Base-by-base conservation (phyloP, 2,329 filamentous ascomycete species). In the Stenocarpella maydis region DNA sequence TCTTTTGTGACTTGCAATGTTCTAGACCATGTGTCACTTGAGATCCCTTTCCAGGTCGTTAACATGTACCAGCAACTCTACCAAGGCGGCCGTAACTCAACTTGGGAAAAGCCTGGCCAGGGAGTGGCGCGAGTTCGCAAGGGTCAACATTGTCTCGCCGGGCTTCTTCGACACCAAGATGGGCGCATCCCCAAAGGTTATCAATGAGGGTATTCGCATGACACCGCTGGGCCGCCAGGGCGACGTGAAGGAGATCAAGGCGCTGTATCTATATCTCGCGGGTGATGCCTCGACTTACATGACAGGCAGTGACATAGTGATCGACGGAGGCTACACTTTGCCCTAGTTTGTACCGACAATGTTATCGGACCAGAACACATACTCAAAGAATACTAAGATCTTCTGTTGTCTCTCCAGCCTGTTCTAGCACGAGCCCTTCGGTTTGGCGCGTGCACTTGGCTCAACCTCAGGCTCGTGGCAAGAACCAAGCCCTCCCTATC, bases 211-310 rank as follows among this genome's bases (percentile, higher is more conserved):
- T 1, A 80, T 82, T 53, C 75, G 83, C 1, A 87, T 88, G 85
- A 79, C 85, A 0, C 79, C 80, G 1, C 73, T 87, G 19, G 84
- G 87, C 45, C 84, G 88, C 71, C 84, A 90, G 71, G 88, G 86
- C 31, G 85, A 91, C 74, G 87, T 88, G 4, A 89, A 88, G 81
- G 89, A 91, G 81, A 81, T 91, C 72, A 91, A 90, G 83, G 88
- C 87, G 6, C 77, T 85, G 17, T 87, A 86, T 72, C 77, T 87
- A 45, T 87, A 86, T 74, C 78, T 87, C 37, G 83, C 82, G n/a
- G 85, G 83, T 34, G 83, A 85, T 69, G 85, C 85, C 2, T 81
- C 79, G 41, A 83, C 81, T 19, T 86, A 86, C 75, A 84, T 81
- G 74, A 86, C 84, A 14, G 84, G 84, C 52, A 80, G 81, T 60